These are phyloP conservation scores for Ophioceras dolichostomum DNA, from an alignment of 2,329 filamentous ascomycete species.

Conservation along the genomic window DNA sequence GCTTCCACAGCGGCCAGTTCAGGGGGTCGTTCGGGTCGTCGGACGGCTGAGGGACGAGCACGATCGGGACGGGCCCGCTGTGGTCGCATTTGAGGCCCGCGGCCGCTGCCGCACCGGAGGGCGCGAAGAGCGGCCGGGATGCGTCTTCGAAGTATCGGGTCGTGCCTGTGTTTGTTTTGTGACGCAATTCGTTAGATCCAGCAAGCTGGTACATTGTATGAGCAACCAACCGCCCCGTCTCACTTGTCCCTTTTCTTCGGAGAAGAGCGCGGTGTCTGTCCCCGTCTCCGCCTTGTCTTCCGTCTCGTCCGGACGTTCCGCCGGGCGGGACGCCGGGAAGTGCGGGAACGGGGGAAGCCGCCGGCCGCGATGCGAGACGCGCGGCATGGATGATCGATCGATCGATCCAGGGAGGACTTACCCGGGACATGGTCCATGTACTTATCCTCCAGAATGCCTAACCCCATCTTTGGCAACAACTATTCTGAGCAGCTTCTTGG, in stretches of 20 bases:
- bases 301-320: no score
- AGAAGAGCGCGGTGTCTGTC: no score
- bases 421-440: conserved; percentile 62
- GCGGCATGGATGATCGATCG: no score
- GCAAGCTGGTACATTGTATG: no score
- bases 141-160: conserved; percentile 53
- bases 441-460: conserved; percentile 62
- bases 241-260: no score
- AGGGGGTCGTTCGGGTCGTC: conserved; percentile 86
- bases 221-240: no score
- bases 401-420: conserved; percentile 32
- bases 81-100: conserved; percentile 58
- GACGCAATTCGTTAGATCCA: background rate
- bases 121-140: conserved; percentile 28
- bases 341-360: no score
- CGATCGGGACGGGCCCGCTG: conserved; percentile 54
- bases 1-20: conserved; percentile 73
- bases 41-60: conserved; percentile 78
- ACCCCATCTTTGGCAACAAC: conserved; percentile 44
- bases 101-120: conserved; percentile 24
- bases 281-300: no score
- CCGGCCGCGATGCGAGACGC: no score
- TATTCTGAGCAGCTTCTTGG: no score
- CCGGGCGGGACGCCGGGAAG: no score
- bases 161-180: conserved; percentile 32